A percentile compares a stretch with the other conserved stretches of the same genome.
Evolutionary conservation across 2,329 filamentous ascomycete species (phyloP).

Genomic region (Drechslerella coelobrocha): DNA sequence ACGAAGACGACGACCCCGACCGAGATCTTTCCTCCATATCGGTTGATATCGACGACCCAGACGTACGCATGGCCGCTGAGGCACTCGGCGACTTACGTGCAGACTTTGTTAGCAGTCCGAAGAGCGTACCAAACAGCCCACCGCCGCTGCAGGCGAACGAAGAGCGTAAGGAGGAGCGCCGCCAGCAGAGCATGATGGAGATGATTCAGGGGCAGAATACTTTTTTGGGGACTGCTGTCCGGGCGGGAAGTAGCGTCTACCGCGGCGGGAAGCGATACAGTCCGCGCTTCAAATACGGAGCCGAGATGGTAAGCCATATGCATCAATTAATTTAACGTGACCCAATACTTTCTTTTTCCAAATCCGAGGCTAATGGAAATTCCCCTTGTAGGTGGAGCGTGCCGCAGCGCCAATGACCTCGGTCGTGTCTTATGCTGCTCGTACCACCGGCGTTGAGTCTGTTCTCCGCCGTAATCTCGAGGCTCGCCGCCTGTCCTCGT

Average conservation of each 20-base stretch:
- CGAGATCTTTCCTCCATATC: constrained; percentile 12
- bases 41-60: constrained; percentile 67
- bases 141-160: constrained; percentile 54
- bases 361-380: too few species aligned
- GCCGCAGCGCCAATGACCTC: constrained; percentile 82
- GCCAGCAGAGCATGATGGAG: constrained; percentile 61
- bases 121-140: constrained; percentile 51
- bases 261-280: constrained; percentile 65
- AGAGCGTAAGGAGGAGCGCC: constrained; percentile 58
- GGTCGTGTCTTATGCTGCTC: constrained; percentile 81
- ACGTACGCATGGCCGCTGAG: constrained; percentile 74
- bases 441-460: constrained; percentile 85
- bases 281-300: constrained; percentile 84
- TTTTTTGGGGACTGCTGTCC: constrained; percentile 59
- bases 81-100: constrained; percentile 73
- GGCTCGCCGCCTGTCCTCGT: constrained; percentile 47
- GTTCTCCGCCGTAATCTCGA: constrained; percentile 81
- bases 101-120: constrained; percentile 55
- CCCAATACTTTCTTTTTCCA: constrained; percentile 3
- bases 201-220: constrained; percentile 67
- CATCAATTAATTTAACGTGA: background rate
- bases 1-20: constrained; percentile 27
- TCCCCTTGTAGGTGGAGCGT: constrained; percentile 61
- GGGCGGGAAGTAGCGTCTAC: constrained; percentile 45
- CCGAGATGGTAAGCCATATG: constrained; percentile 56